Evolutionary conservation across 495 filamentous ascomycete species (phyloP).

Genomic region (Lasiosphaeria miniovina): DNA sequence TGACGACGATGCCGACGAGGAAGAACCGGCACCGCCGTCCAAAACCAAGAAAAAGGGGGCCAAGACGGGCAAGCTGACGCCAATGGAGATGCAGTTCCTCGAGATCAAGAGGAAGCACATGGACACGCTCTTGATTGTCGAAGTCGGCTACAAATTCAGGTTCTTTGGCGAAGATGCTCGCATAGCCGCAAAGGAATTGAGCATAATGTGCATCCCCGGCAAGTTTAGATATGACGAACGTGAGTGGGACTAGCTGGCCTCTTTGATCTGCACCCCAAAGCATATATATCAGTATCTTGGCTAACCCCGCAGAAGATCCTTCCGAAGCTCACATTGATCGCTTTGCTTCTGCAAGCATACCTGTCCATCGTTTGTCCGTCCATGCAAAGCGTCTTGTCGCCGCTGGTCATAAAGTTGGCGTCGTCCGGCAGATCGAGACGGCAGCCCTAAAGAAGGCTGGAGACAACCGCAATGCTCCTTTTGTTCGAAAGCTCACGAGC

Average conservation of each 20-base stretch:
- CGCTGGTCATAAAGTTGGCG: conserved; percentile 92
- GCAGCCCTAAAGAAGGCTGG: conserved; percentile 96
- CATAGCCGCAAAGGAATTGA: conserved; percentile 82
- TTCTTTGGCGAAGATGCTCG: conserved; percentile 98
- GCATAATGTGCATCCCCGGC: conserved; percentile 95
- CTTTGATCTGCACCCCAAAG: neutral
- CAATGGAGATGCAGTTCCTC: conserved; percentile 88
- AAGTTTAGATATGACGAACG: conserved; percentile 93
- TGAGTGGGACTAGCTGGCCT: conserved; percentile 31
- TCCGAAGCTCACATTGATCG: conserved; percentile 91
- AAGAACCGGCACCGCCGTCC: conserved; percentile 39
- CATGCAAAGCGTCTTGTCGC: conserved; percentile 92
- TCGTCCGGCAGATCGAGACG: conserved; percentile 95
- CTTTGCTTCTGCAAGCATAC: conserved; percentile 95
- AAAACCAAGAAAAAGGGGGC: conserved; percentile 61
- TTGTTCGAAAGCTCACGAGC: conserved; percentile 90
- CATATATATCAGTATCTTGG: neutral
- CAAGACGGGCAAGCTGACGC: conserved; percentile 86
- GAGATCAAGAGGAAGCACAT: conserved; percentile 91
- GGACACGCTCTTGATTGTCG: conserved; percentile 83
- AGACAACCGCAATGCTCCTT: conserved; percentile 91
- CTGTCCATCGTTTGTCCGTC: conserved; percentile 85
- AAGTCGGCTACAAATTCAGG: conserved; percentile 97
- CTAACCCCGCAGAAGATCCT: conserved; percentile 49
- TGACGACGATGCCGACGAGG: conserved; percentile 51